Percentiles rank a stretch among this genome's conserved stretches.
Evolutionary conservation across 805 yeast genomes (phyloP).

Genomic region (Cyberlindnera amylophila): DNA sequence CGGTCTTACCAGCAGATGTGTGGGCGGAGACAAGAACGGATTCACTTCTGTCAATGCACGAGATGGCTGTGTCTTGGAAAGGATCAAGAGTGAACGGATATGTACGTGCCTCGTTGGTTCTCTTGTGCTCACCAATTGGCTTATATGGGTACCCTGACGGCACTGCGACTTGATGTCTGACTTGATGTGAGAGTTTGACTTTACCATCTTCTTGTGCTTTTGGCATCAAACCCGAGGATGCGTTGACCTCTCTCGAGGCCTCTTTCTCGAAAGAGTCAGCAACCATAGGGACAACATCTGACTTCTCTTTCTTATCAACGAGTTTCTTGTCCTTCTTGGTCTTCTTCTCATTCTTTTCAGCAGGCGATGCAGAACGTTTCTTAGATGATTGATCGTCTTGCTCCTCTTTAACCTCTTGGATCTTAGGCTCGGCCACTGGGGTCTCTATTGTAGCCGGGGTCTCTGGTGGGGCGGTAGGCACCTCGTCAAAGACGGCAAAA

Average conservation of each 20-base stretch:
- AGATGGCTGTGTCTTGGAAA: conserved; percentile 93
- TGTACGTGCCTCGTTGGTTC: conserved; percentile 73
- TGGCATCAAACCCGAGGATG: conserved; percentile 65
- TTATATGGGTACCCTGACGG: conserved; percentile 87
- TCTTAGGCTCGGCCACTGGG: conserved; percentile 6
- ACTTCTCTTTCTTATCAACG: conserved; percentile 37
- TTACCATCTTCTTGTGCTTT: conserved; percentile 40
- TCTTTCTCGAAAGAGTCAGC: conserved; percentile 86
- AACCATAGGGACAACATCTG: conserved; percentile 64
- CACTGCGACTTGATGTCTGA: conserved; percentile 94
- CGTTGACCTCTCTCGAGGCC: conserved; percentile 84
- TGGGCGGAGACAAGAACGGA: conserved; percentile 97
- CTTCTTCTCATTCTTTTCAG: conserved; percentile 5
- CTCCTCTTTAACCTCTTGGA: conserved; percentile 11
- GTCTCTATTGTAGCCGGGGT: conserved; percentile 8
- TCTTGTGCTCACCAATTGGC: conserved; percentile 85
- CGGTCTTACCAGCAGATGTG: conserved; percentile 98
- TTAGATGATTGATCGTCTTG: conserved; percentile 26
- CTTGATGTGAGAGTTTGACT: conserved; percentile 83
- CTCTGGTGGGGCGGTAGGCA: conserved; percentile 35
- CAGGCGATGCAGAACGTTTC: conserved; percentile 25
- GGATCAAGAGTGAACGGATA: conserved; percentile 95
- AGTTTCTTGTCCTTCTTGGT: conserved; percentile 21
- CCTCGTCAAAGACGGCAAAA: conserved; percentile 60
- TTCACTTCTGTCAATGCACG: conserved; percentile 92